Conservation (phyloP, 2,329 filamentous ascomycete species). For the Ophiostoma tasmaniense region DNA sequence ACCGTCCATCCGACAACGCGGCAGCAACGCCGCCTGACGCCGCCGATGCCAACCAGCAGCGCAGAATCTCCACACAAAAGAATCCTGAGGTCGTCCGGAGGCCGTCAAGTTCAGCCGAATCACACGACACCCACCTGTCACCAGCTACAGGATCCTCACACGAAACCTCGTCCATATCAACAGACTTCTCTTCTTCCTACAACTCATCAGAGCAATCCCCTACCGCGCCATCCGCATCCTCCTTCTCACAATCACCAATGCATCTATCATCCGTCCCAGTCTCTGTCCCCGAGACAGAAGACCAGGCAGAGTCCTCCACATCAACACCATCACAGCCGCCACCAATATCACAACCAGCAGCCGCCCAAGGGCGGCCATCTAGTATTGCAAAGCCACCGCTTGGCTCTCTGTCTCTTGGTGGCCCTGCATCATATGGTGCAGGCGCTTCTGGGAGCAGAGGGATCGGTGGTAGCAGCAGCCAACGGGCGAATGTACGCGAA, state of each 20-base stretch:
- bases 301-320: not conserved
- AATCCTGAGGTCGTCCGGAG: not conserved
- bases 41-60: not conserved
- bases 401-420: not conserved
- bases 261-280: not conserved
- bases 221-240: not conserved
- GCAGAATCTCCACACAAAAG: not conserved
- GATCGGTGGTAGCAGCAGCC: not conserved
- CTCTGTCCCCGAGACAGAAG: not conserved
- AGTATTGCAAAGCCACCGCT: slow-evolving; percentile 48
- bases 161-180: not conserved
- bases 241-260: not conserved
- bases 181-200: not conserved
- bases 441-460: not conserved
- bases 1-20: slow-evolving; percentile 12
- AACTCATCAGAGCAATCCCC: not conserved
- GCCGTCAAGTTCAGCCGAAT: not conserved
- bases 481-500: slow-evolving; percentile 26
- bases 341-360: not conserved
- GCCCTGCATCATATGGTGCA: slow-evolving; percentile 36
- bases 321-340: not conserved
- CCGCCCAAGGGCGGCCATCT: slow-evolving; percentile 29
- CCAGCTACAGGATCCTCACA: not conserved
- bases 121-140: not conserved
- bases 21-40: not conserved